phyloP scores from a whole-genome alignment of 2,329 filamentous ascomycete genomes.

The Periconia macrospinosa region DNA sequence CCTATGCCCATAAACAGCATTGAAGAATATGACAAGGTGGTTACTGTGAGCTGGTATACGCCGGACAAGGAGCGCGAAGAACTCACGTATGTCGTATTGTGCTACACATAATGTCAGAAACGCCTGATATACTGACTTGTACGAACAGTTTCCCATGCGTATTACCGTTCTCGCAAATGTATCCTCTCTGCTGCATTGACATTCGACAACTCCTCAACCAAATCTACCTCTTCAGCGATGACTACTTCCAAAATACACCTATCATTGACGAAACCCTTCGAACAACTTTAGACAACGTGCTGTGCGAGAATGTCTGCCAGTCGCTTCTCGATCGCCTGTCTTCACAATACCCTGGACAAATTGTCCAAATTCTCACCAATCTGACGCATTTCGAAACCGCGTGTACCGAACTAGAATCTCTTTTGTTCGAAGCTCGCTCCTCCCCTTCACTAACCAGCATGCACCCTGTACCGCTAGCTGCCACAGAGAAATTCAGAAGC shows the following conservation, averaged over 20 bases:
- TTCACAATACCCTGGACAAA: conserved; percentile 94
- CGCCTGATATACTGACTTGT: conserved; percentile 19
- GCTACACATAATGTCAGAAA: not conserved
- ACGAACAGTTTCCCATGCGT: conserved; percentile 78
- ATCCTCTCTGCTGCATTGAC: conserved; percentile 95
- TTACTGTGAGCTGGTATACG: conserved; percentile 94
- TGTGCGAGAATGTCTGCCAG: conserved; percentile 88
- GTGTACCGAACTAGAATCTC: conserved; percentile 83
- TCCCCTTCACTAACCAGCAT: conserved; percentile 74
- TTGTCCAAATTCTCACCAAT: conserved; percentile 97
- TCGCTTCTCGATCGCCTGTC: conserved; percentile 84
- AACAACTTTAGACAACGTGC: conserved; percentile 88
- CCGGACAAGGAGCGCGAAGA: conserved; percentile 78
- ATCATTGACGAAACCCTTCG: conserved; percentile 90
- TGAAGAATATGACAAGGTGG: conserved; percentile 93
- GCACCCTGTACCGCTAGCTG: conserved; percentile 71
- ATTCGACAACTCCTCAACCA: conserved; percentile 97
- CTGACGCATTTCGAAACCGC: conserved; percentile 95
- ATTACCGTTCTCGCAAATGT: conserved; percentile 99
- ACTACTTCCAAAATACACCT: conserved; percentile 88
- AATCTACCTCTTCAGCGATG: conserved; percentile 96
- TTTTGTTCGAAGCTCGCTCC: conserved; percentile 82
- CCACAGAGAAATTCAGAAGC: conserved; percentile 81
- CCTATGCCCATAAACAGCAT: conserved; percentile 92
- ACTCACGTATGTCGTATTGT: conserved; percentile 61